Evolutionary conservation across 306 rosid species (phyloP).

Genomic region (Erythrophleum fordii): DNA sequence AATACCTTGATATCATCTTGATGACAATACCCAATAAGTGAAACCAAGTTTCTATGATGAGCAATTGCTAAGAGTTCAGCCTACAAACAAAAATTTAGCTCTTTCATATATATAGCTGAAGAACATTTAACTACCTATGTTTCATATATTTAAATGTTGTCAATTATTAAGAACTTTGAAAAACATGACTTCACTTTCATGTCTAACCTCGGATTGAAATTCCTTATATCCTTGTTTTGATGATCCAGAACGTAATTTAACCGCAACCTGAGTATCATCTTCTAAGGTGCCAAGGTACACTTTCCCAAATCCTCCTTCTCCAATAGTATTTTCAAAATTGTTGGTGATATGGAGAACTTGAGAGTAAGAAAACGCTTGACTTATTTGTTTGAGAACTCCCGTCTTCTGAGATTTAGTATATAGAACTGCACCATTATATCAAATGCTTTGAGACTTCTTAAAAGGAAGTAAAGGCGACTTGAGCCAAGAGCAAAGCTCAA

Average conservation of each 20-base stretch:
- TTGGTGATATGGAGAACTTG: slow-evolving; percentile 6
- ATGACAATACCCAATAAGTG: slow-evolving; percentile 45
- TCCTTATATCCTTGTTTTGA: slow-evolving; percentile 43
- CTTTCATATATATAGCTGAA: too few relatives aligned
- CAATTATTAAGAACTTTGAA: background rate
- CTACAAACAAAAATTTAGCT: slow-evolving; percentile 19
- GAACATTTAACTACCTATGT: too few relatives aligned
- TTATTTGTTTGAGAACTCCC: background rate
- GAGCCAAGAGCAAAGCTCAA: too few relatives aligned
- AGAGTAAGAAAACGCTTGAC: background rate
- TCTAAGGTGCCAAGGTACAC: slow-evolving; percentile 29
- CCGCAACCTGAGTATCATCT: background rate
- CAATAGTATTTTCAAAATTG: slow-evolving; percentile 19
- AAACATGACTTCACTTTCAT: background rate
- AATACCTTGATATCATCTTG: slow-evolving; percentile 38
- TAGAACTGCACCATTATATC: background rate
- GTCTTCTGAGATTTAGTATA: background rate
- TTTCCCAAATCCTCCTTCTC: slow-evolving; percentile 47
- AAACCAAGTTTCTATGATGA: slow-evolving; percentile 51
- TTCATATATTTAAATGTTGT: background rate
- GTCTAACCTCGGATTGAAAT: slow-evolving; percentile 27
- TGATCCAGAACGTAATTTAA: background rate
- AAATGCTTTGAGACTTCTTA: background rate
- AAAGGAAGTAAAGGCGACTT: background rate
- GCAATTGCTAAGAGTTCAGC: slow-evolving; percentile 46